A percentile compares a stretch with the other conserved stretches of the same genome.
These are phyloP conservation scores for Cyberlindnera japonica DNA, from an alignment of 805 yeast genomes.

Conservation along the genomic window DNA sequence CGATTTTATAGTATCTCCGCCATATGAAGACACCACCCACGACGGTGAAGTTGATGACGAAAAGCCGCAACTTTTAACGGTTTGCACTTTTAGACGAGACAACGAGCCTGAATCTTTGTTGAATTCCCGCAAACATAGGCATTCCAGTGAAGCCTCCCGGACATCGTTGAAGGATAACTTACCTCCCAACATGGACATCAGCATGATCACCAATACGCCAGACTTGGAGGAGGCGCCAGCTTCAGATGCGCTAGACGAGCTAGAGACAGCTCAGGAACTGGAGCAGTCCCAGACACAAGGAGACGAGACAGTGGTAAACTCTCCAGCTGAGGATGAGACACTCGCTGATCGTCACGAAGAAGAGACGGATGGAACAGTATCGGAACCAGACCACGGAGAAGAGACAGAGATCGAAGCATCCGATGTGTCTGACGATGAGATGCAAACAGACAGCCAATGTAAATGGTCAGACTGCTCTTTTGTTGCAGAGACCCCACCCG, in stretches of 20 bases:
- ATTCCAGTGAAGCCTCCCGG: too few relatives aligned
- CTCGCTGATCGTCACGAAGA: neutral
- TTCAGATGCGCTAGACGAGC: neutral
- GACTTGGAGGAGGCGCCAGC: neutral
- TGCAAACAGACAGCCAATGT: slow-evolving; percentile 5
- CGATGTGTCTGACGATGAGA: slow-evolving; percentile 6
- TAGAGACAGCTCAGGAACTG: neutral
- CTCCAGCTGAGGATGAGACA: neutral
- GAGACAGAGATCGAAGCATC: slow-evolving; percentile 8
- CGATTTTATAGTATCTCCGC: too few relatives aligned
- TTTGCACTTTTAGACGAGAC: too few relatives aligned
- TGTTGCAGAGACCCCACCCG: neutral
- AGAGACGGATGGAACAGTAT: slow-evolving; percentile 10
- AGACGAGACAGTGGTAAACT: neutral
- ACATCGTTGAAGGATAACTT: neutral
- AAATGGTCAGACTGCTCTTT: slow-evolving; percentile 13
- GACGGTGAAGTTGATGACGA: too few relatives aligned
- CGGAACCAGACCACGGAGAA: slow-evolving; percentile 3
- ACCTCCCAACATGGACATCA: slow-evolving; percentile 10
- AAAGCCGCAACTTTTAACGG: too few relatives aligned
- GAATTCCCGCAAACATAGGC: neutral
- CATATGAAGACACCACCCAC: too few relatives aligned
- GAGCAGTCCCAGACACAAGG: neutral
- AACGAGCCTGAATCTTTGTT: too few relatives aligned
- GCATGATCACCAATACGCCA: slow-evolving; percentile 8